Evolutionary conservation across 2,329 filamentous ascomycete species (phyloP).

Genomic region (Aplosporella prunicola): DNA sequence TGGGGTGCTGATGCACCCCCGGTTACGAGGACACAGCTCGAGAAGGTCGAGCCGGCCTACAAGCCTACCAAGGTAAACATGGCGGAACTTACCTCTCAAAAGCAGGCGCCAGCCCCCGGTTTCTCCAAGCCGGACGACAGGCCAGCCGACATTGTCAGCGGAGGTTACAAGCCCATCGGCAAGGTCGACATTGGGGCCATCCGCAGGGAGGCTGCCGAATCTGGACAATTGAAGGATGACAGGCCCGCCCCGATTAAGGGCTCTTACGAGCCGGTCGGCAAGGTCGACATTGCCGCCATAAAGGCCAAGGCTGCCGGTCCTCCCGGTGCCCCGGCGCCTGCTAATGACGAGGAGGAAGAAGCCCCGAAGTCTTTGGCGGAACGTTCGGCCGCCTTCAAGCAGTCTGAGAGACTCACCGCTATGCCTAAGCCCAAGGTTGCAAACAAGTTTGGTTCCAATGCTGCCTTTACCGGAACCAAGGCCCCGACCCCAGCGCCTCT

Average conservation of each 20-base stretch:
- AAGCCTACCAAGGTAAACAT: slow-evolving; percentile 94
- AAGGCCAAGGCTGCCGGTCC: slow-evolving; percentile 69
- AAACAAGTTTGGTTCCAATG: slow-evolving; percentile 70
- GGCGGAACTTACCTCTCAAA: slow-evolving; percentile 68
- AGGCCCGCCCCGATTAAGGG: slow-evolving; percentile 81
- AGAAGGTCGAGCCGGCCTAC: slow-evolving; percentile 89
- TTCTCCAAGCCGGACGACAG: slow-evolving; percentile 39
- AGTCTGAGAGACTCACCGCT: slow-evolving; percentile 71
- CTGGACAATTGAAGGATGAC: slow-evolving; percentile 53
- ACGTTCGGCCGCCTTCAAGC: slow-evolving; percentile 61
- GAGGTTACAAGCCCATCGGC: slow-evolving; percentile 85
- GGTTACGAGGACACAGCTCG: slow-evolving; percentile 73
- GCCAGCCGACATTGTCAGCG: slow-evolving; percentile 60
- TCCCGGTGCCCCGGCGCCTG: slow-evolving; percentile 25
- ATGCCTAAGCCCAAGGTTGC: slow-evolving; percentile 92
- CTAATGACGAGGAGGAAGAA: slow-evolving; percentile 38
- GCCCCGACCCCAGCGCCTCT: slow-evolving; percentile 68
- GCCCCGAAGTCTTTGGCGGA: slow-evolving; percentile 60
- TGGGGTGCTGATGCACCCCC: slow-evolving; percentile 95
- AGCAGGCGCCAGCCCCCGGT: slow-evolving; percentile 39
- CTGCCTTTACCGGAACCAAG: slow-evolving; percentile 77
- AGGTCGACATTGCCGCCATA: slow-evolving; percentile 95
- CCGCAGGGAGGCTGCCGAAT: slow-evolving; percentile 60
- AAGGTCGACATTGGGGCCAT: slow-evolving; percentile 97
- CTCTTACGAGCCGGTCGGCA: slow-evolving; percentile 87